Evolutionary conservation across 495 filamentous ascomycete species (phyloP).

Genomic region (Alectoria sarmentosa): DNA sequence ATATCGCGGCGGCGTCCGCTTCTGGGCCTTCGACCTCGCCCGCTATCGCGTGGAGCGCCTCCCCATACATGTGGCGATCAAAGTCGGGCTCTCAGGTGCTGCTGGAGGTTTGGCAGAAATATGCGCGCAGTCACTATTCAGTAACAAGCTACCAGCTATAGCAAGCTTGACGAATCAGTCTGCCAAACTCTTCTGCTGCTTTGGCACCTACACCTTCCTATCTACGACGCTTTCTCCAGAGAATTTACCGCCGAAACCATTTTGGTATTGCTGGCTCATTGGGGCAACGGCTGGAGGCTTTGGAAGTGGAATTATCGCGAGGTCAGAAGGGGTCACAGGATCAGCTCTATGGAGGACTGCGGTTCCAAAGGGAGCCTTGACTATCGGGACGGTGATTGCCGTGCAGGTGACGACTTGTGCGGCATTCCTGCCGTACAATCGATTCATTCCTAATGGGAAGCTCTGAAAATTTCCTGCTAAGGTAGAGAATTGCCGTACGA

Average conservation of each 20-base stretch:
- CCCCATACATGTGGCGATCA: slow-evolving; percentile 2
- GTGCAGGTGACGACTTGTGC: slow-evolving; percentile 15
- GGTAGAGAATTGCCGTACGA: background rate
- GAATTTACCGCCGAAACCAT: slow-evolving; percentile 9
- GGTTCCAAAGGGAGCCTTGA: slow-evolving; percentile 3
- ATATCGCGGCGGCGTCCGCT: slow-evolving; percentile 11
- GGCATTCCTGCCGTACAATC: background rate
- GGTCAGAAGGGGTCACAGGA: slow-evolving; percentile 5
- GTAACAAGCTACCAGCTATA: background rate
- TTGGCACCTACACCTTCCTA: slow-evolving; percentile 4
- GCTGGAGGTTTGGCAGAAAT: slow-evolving; percentile 7
- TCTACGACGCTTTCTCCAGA: slow-evolving; percentile 10
- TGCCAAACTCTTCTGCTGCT: slow-evolving; percentile 5
- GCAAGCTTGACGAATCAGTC: slow-evolving; percentile 1
- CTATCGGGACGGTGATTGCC: slow-evolving; percentile 13
- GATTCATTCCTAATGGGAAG: background rate
- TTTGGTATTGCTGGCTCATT: slow-evolving; percentile 13
- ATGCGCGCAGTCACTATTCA: background rate
- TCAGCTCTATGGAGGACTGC: slow-evolving; percentile 2
- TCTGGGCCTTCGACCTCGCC: slow-evolving; percentile 13
- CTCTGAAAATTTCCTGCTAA: background rate
- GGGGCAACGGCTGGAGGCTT: slow-evolving; percentile 6
- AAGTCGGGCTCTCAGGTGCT: slow-evolving; percentile 5
- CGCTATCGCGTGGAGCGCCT: slow-evolving; percentile 9
- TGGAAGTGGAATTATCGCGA: slow-evolving; percentile 10